Base-by-base conservation (phyloP, 148 eudicot genomes). In the Silene uniflora region DNA sequence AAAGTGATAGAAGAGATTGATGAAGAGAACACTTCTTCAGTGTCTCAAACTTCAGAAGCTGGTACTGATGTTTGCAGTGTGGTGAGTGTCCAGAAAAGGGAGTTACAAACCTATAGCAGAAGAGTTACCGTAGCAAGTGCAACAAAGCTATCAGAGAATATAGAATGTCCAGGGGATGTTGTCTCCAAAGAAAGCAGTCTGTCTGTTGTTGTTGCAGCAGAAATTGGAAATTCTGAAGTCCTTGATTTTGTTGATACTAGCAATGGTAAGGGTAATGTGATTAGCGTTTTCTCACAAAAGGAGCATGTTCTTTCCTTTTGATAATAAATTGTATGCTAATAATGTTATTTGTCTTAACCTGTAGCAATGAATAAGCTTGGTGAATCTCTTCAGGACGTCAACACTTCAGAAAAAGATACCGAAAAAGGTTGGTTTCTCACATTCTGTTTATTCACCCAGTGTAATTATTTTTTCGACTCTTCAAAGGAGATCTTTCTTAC, bases 21-120 rank as follows among this genome's bases (percentile, higher is more conserved):
- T 22, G 75, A 67, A 32, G 65, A 62, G 27, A 78, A 65, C 55
- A n/a, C 29, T 52, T 52, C 56, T 62, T 79, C 63, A 60, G 42
- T 72, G 67, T 24, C 64, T 17, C 70, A 77, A 69, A 75, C 81
- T 44, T 74, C 76, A 12, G 75, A 21, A 6, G 85, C 72, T 63
- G 67, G 32, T 66, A 82, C 82, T 11, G 44, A 76, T 17, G 74
- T 69, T 5, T 44, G 42, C 46, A 81, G 82, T 67, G 67, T 29
- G 29, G 81, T 75, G 70, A 71, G 39, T 49, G 70, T 62, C n/a
- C 65, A 46, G 16, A 16, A 59, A 21, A 82, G 66, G 82, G 87
- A 82, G 23, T 76, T 65, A 71, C 76, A 11, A 83, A 67, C 70
- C 42, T 32, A 67, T 39, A 81, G 24, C 75, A 60, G 74, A 62